Conservation (phyloP, 2,329 filamentous ascomycete species). For the Aspergillus unguis region DNA sequence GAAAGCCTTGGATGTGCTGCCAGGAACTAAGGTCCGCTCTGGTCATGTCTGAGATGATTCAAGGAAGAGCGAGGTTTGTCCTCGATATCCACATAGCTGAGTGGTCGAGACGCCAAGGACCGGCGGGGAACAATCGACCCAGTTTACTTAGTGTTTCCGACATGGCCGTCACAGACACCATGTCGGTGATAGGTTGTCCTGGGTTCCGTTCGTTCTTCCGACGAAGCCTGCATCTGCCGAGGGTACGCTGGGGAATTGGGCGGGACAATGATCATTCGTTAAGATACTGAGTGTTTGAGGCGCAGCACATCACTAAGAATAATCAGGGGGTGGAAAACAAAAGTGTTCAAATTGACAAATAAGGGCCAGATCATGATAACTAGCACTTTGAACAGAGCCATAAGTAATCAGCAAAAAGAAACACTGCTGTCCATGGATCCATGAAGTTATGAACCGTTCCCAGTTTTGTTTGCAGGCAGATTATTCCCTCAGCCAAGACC, state of each 20-base stretch:
- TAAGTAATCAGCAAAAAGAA: neutral
- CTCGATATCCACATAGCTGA: neutral
- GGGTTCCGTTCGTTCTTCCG: neutral
- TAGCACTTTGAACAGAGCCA: no score
- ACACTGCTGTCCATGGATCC: neutral
- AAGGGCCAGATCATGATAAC: neutral
- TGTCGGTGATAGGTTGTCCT: constrained; percentile 9
- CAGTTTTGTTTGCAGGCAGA: neutral
- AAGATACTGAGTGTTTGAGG: neutral
- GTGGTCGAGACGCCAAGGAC: constrained; percentile 2
- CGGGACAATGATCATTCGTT: neutral
- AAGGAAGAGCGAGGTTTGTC: neutral
- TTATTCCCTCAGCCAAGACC: constrained; percentile 1
- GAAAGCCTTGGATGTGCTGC: neutral
- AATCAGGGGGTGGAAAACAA: neutral
- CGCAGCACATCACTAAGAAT: constrained; percentile 3
- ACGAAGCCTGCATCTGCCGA: neutral
- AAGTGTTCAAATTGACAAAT: neutral
- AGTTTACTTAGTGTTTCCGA: constrained; percentile 6
- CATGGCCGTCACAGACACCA: neutral
- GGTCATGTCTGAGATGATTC: neutral
- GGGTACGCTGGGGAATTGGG: neutral
- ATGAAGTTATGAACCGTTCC: neutral
- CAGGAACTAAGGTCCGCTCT: neutral
- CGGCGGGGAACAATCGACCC: constrained; percentile 1